Percentiles rank a stretch among this genome's conserved stretches.
Evolutionary conservation across 2,329 filamentous ascomycete species (phyloP).

Genomic region (Fusarium solani-melongenae): DNA sequence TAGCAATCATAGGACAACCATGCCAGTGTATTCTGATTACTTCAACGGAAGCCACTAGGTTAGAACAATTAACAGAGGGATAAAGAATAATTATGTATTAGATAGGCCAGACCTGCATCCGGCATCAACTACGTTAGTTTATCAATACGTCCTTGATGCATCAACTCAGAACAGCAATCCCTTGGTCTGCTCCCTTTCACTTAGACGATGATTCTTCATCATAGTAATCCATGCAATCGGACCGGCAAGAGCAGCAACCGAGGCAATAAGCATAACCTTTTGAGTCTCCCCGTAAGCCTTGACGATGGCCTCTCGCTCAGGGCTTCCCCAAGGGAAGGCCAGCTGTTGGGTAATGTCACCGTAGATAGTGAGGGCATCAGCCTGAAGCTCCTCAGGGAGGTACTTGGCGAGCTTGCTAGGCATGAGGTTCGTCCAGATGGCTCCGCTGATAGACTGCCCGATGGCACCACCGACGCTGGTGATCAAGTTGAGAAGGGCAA

Average conservation of each 20-base stretch:
- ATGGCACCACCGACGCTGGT: conserved; percentile 66
- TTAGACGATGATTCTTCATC: conserved; percentile 22
- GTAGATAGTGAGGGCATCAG: conserved; percentile 28
- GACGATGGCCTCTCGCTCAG: conserved; percentile 39
- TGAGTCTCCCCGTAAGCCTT: conserved; percentile 15
- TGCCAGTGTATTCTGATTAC: neutral
- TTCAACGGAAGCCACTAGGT: neutral
- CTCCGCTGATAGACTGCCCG: conserved; percentile 55
- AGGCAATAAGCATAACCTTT: conserved; percentile 9
- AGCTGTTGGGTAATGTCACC: conserved; percentile 33
- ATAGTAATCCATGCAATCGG: conserved; percentile 8
- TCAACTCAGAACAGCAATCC: neutral
- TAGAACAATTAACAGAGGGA: neutral
- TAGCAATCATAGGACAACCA: too few relatives aligned
- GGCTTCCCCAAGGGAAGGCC: conserved; percentile 32
- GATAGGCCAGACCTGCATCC: neutral
- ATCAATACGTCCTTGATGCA: too few relatives aligned
- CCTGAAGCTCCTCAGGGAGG: conserved; percentile 29
- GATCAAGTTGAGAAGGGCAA: conserved; percentile 66
- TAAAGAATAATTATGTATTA: neutral
- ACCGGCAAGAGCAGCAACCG: neutral
- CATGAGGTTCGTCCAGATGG: conserved; percentile 47
- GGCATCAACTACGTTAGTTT: neutral
- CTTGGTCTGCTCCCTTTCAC: conserved; percentile 12
- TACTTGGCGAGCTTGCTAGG: conserved; percentile 32